Evolutionary conservation across 352 stramenopile species (phyloP), one percentile per base, ranked within the genome.

Genomic region (Globisporangium orthogonon): DNA sequence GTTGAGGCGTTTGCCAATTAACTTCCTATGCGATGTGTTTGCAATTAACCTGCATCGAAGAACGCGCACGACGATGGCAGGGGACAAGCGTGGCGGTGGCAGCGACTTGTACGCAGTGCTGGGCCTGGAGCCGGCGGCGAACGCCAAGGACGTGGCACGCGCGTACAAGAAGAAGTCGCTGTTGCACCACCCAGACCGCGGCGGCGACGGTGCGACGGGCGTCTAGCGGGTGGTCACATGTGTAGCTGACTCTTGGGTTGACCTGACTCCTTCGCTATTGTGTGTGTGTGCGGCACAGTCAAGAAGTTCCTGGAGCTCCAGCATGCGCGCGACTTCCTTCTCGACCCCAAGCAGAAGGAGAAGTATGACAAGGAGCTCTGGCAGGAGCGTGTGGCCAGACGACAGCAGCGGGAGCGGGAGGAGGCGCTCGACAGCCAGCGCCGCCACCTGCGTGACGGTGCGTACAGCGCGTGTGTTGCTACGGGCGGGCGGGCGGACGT

Each of bases 121-220:
- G 35, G 83, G 81, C 10, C 72, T 94, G 44, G 82, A 89, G 39
- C 58, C 71, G 50, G 80, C 76, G 44, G 67, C 73, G 7, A 73
- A 89, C 54, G 75, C 82, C 61, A 78, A 83, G 43, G 70, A 86
- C 35, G 75, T 94, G 17, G 75, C 78, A n/a, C 78, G 78, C 53
- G 84, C 84, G 1, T 94, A 91, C 63, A 91, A 88, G 65, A 89
- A 89, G 68, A 86, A 83, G 66, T 89, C 78, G 7, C 76, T 92
- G 28, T 46, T 80, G 43, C 78, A 91, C 33, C 84, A 94, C 50
- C 84, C 84, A 13, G 84, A 94, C 56, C 83, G 83, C 47, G 82
- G 84, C 14, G 84, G 84, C 52, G 81, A 94, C 48, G 81, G 83
- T 93, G 66, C 55, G 64, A 56, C 40, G 11, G 52, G 15, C 15